Evolutionary conservation across 2,329 filamentous ascomycete species (phyloP), one percentile per base, ranked within the genome.

Genomic region (Thielaviopsis punctulata): DNA sequence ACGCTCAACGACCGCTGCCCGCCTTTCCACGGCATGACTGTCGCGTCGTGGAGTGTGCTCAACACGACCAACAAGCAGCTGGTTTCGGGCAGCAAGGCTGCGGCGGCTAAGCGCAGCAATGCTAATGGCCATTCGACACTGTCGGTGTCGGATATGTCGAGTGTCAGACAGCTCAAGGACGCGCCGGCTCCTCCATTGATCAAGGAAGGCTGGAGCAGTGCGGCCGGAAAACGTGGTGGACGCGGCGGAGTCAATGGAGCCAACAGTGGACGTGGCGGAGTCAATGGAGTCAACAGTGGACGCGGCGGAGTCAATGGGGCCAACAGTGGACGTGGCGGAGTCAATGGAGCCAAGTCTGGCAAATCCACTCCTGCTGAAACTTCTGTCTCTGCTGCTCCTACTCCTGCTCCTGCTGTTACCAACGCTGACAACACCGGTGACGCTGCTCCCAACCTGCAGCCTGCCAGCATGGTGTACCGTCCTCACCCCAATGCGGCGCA

Each of bases 21-120:
- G 23, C 81, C 86, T 36, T 98, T 98, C 79, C 80, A 90, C 33
- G 92, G 92, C 50, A 89, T 92, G 64, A 95, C 92, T 0, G 88
- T 98, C 3, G 79, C 87, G 1, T 78, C 83, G 6, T 84, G 84
- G n/a, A 84, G 86, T 0, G 88, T 96, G 2, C 75, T 98, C 30
- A 98, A 98, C 67, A 71, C 94, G 53, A 82, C 82, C 1, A 73
- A 89, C 61, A 82, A 77, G 59, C 92, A 98, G 68, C 76, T 95
- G 19, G 72, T 94, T 43, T 82, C 79, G 55, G 75, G 76, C 55
- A 78, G 84, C 49, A 76, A 77, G 62, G 71, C 76, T 43, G 68
- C 70, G 50, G 62, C 71, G 9, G 36, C 36, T 8, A 41, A 41
- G 36, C 36, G 36, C n/a, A n/a, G 36, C 21, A 45, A 45, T 23